A percentile compares a stretch with the other conserved stretches of the same genome.
Conservation (phyloP, 441 rosid species). For the Adansonia rubrostipa region DNA sequence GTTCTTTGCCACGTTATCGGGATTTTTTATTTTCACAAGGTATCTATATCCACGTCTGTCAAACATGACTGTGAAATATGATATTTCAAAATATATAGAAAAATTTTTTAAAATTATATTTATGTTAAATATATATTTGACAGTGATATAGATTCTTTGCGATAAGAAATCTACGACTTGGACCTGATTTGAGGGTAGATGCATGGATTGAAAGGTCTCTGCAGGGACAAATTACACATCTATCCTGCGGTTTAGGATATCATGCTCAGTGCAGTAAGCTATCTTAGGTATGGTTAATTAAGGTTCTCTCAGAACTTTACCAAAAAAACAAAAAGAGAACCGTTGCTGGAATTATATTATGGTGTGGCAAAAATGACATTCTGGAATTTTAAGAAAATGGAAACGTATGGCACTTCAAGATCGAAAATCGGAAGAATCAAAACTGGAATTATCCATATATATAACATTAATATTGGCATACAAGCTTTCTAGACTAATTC, state of each 20-base stretch:
- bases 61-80: no score
- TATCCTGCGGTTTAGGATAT: neutral
- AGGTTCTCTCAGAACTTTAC: neutral
- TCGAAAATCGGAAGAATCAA: neutral
- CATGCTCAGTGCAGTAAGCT: neutral
- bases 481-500: conserved; percentile 22
- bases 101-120: no score
- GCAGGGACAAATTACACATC: neutral
- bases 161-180: neutral
- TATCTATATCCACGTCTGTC: neutral
- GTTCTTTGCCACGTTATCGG: neutral
- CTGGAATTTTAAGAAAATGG: neutral
- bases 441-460: conserved; percentile 6
- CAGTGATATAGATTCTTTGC: no score
- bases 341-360: neutral
- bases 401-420: neutral
- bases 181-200: neutral
- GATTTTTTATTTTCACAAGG: neutral
- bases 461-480: conserved; percentile 14
- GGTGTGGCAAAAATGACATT: conserved; percentile 1
- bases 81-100: no score
- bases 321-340: neutral
- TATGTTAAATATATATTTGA: no score
- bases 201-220: neutral
- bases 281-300: neutral